Base-by-base conservation (phyloP, 805 yeast species). In the Kazachstania africana region DNA sequence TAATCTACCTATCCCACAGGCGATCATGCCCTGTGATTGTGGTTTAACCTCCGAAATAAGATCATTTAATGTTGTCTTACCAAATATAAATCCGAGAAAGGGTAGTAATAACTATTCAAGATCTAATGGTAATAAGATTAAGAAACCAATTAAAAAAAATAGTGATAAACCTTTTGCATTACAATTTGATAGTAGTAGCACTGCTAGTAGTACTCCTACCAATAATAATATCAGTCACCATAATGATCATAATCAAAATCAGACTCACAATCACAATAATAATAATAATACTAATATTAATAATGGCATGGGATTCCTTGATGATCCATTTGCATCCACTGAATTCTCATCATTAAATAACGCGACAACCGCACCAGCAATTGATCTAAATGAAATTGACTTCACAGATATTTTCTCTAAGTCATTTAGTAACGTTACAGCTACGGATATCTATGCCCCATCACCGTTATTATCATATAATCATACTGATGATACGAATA, bases 21-120 rank as follows among this genome's bases (percentile, higher is more conserved):
- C 54, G 9, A 41, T 50, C 25, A 54, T 56, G 17, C 53, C 58
- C 6, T 56, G 61, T 38, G 60, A 56, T 23, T 56, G 61, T 47
- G 61, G 61, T 19, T 42, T 56, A 26, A 56, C 61, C 6, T 48
- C 44, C 28, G 61, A 56, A 37, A 52, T 56, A 30, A 43, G 50
- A 35, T 48, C 54, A 25, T 56, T 56, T 29, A 45, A 53, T 34
- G 48, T 56, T 13, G 49, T 55, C 13, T 36, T 56, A 27, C 61
- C 61, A 4, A 45, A 28, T 24, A 22, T 22, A 16, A 18, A 22
- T 19, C 26, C 19, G 18, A 20, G 10, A 22, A 25, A 15, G 12
- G 12, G 8, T 25, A 30, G 8, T n/a, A 3, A 12, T 14, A 29
- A n/a, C n/a, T n/a, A n/a, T n/a, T n/a, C n/a, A n/a, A n/a, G n/a